Percentiles rank a stretch among this genome's conserved stretches.
Evolutionary conservation across 257 asterid genomes (phyloP).

Genomic region (Solanum dulcamara): DNA sequence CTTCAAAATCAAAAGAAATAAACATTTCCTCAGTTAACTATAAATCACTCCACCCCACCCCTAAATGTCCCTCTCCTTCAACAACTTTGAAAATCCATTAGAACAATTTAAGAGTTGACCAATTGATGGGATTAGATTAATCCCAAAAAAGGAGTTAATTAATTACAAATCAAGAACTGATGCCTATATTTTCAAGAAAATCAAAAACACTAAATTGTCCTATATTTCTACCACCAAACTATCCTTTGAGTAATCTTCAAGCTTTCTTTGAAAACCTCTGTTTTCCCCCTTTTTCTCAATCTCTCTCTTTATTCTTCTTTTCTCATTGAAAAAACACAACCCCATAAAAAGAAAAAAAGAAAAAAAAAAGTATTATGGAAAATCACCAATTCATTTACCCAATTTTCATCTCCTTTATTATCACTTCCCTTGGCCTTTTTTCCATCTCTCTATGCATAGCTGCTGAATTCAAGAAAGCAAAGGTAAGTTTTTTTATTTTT

Average conservation of each 20-base stretch:
- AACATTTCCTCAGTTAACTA: not conserved
- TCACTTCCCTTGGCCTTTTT: slow-evolving; percentile 24
- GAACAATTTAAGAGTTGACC: not conserved
- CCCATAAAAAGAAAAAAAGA: not conserved
- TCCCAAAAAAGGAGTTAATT: not conserved
- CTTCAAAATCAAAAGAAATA: not conserved
- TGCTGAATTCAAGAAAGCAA: slow-evolving; percentile 66
- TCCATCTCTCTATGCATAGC: slow-evolving; percentile 53
- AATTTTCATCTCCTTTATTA: slow-evolving; percentile 10
- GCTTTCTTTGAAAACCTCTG: slow-evolving; percentile 1
- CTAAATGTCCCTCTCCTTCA: not conserved
- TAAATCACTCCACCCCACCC: not conserved
- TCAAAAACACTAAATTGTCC: not conserved
- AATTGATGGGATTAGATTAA: not conserved
- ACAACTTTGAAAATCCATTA: not conserved
- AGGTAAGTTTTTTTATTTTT: slow-evolving; percentile 12
- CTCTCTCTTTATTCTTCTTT: not conserved
- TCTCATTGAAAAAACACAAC: not conserved
- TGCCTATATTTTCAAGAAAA: not conserved
- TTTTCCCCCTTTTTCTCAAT: too few relatives aligned
- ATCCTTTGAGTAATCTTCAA: slow-evolving; percentile 41
- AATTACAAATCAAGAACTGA: not conserved
- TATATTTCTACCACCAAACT: not conserved
- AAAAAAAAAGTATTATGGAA: slow-evolving; percentile 26
- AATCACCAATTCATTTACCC: slow-evolving; percentile 10